Conservation (phyloP, 176 grass and related monocot genomes). For the Musa beccarii region DNA sequence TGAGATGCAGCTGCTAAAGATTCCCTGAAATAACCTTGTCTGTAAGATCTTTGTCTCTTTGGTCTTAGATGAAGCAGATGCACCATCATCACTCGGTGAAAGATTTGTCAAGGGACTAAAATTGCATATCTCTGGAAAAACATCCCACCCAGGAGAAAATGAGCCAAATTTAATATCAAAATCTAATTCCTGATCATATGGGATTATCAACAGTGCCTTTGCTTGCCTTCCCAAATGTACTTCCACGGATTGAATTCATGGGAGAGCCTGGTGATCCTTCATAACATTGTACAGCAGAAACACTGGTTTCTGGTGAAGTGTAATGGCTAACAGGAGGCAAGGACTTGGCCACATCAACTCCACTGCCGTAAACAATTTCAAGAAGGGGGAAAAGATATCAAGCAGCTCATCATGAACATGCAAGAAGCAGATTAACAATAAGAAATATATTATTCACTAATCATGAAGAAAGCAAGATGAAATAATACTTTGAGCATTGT, state of each 20-base stretch:
- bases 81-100: not conserved
- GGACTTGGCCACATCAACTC: slow-evolving; percentile 4
- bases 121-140: slow-evolving; percentile 19
- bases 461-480: not conserved
- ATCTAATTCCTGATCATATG: slow-evolving; percentile 1
- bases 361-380: not conserved
- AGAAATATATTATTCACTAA: not conserved
- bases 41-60: slow-evolving; percentile 15
- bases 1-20: not conserved
- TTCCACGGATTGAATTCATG: slow-evolving; percentile 11
- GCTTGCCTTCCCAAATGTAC: not conserved
- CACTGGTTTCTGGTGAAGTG: slow-evolving; percentile 22
- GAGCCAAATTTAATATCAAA: not conserved
- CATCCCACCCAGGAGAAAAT: slow-evolving; percentile 25
- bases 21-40: slow-evolving; percentile 4
- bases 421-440: not conserved
- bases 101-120: slow-evolving; percentile 6
- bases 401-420: not conserved
- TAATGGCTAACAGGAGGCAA: not conserved
- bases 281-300: slow-evolving; percentile 3
- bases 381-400: not conserved
- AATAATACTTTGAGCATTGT: slow-evolving; percentile 12
- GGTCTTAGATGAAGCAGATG: slow-evolving; percentile 10
- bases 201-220: not conserved
- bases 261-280: slow-evolving; percentile 14